Base-by-base conservation (phyloP, 768 basidiomycete species). In the Panus rudis region DNA sequence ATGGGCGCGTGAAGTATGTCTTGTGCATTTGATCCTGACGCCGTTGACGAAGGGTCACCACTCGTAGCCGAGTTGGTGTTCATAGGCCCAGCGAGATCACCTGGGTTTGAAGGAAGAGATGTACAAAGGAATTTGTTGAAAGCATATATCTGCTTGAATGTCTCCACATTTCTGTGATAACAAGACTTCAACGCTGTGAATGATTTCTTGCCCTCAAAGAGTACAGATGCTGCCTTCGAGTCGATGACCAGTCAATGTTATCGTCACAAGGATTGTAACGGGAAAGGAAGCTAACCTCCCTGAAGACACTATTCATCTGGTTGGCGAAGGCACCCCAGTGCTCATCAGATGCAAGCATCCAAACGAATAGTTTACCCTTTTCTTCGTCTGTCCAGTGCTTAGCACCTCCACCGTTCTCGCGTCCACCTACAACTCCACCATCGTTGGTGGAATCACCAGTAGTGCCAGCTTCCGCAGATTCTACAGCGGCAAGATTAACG, bases 361-460 rank as follows among this genome's bases (percentile, higher is more conserved):
- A 89, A 33, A 65, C 74, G 60, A 89, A 89, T 35, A 89, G 66
- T 48, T 74, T 78, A 12, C 82, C 72, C 63, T 88, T 89, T 56
- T 89, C 85, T 7, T 86, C 84, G 58, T 87, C 86, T 0, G 84
- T 84, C 85, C 85, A 89, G 52, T 89, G 85, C 52, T 87, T 87
- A 1, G 85, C 81, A 20, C 85, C 85, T n/a, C 58, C 54, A n/a
- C n/a, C n/a, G n/a, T 8, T 17, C 16, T 35, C n/a, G 6, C 33
- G 33, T 6, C n/a, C 8, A 7, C 21, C 33, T 17, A 14, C 33
- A 35, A 7, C 6, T 6, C 10, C 8, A 17, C 7, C 16, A 14
- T 35, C 33, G 16, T 14, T 16, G 33, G 16, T 17, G n/a, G n/a
- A 14, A 17, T 16, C 33, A 35, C 21, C 33, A 35, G 16, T 8